Percentiles rank a stretch among this genome's conserved stretches.
These are phyloP conservation scores for Candida gorgasii DNA, from an alignment of 805 yeast genomes.

Conservation along the genomic window DNA sequence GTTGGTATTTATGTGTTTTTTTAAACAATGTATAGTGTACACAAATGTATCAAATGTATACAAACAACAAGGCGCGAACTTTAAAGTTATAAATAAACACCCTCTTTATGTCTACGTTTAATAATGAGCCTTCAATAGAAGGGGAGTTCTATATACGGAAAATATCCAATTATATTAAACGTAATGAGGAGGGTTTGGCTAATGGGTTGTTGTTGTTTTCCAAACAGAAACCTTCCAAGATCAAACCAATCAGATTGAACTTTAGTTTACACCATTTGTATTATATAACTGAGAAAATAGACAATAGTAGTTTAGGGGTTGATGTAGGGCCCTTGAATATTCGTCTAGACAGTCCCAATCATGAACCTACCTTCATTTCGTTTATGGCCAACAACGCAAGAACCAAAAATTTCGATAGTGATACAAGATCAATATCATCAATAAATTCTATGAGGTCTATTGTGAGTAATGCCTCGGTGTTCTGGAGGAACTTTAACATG, in stretches of 20 bases:
- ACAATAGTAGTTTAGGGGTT: conserved; percentile 44
- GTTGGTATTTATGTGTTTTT: no score
- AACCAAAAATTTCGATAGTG: conserved; percentile 41
- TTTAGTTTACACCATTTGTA: conserved; percentile 65
- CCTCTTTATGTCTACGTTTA: conserved; percentile 31
- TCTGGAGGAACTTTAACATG: conserved; percentile 37
- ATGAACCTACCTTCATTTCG: conserved; percentile 55
- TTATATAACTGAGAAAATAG: conserved; percentile 60
- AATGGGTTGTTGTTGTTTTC: conserved; percentile 58
- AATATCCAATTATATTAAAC: conserved; percentile 51
- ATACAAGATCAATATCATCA: conserved; percentile 53
- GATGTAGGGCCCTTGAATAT: conserved; percentile 65
- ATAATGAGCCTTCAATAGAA: conserved; percentile 43
- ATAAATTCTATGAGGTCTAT: conserved; percentile 58
- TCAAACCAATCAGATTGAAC: conserved; percentile 56
- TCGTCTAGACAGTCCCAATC: conserved; percentile 58
- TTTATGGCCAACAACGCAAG: conserved; percentile 59
- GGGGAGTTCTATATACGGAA: conserved; percentile 60
- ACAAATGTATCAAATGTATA: no score
- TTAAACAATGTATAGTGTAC: no score
- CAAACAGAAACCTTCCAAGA: conserved; percentile 32
- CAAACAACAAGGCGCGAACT: no score
- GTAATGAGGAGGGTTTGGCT: conserved; percentile 60
- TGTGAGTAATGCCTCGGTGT: conserved; percentile 42
- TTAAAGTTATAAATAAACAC: no score